Base-by-base conservation (phyloP, 1,284 basidiomycete species). In the Mycosarcoma mackinlayi region DNA sequence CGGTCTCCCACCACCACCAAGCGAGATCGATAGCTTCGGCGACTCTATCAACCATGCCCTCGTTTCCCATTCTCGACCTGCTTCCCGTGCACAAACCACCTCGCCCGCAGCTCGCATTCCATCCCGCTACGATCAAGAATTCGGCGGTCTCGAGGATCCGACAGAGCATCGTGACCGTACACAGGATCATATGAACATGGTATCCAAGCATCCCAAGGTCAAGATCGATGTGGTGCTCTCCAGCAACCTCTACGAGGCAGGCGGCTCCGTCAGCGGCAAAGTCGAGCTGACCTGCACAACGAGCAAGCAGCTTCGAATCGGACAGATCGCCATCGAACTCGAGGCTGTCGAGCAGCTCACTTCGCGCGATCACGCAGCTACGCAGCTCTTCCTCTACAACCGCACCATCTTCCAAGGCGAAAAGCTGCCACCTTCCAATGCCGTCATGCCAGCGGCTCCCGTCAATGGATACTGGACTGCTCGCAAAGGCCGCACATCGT, bases 161-260 rank as follows among this genome's bases (percentile, higher is more conserved):
- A 23, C 47, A 31, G 58, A 60, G 35, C 51, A 53, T 6, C 51
- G 58, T 16, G 74, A 71, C 37, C 51, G 60, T 35, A 61, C 50
- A 13, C 64, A 61, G 33, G 55, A 63, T 23, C 75, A 68, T 40
- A 75, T 79, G 71, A 76, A 78, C 45, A 62, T 75, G 48, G 75
- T 78, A 19, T 60, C 63, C 35, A 78, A 78, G 41, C 78, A 79
- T 56, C 76, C 76, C 44, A 79, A 79, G 46, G 55, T 79, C 55
- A 72, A 73, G 42, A 60, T 79, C 35, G 63, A 72, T 30, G 49
- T 79, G 14, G 27, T 73, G 8, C 76, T 78, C 30, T 47, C 37
- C 23, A 73, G 63, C 51, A 71, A 52, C 55, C 47, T 73, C 47
- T 78, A 72, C 35, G 73, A 77, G 40, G 76, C 78, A 18, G 78